Conservation (phyloP, 371 early-diverging fungal genomes). For the Rozella allomycis region DNA sequence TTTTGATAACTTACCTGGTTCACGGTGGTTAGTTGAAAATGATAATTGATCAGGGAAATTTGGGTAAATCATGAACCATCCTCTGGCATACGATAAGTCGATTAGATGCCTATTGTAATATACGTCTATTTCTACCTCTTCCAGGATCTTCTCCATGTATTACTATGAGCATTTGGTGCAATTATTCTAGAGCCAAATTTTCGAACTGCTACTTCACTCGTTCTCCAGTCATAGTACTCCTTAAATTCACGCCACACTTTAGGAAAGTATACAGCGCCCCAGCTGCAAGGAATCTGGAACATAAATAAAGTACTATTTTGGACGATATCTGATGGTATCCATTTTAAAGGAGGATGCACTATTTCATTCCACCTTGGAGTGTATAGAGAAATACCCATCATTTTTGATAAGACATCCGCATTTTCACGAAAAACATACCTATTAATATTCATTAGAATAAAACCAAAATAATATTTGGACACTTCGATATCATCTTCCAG, state of each 20-base stretch:
- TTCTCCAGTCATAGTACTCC: conserved; percentile 4
- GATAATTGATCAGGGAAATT: conserved; percentile 7
- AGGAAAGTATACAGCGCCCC: conserved; percentile 8
- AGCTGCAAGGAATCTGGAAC: conserved; percentile 12
- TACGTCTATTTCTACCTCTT: conserved; percentile 4
- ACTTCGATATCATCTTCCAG: conserved; percentile 12
- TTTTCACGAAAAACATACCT: too few species aligned
- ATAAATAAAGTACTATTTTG: conserved; percentile 1
- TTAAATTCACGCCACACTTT: conserved; percentile 5
- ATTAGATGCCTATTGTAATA: conserved; percentile 6
- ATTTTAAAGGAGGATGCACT: conserved; percentile 7
- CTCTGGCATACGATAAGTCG: conserved; percentile 7
- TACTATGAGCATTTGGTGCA: conserved; percentile 4
- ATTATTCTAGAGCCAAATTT: too few species aligned
- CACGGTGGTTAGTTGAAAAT: conserved; percentile 12
- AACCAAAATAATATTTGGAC: conserved; percentile 8
- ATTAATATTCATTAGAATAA: conserved; percentile 4
- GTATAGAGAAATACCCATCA: conserved; percentile 9
- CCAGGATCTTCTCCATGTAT: conserved; percentile 10
- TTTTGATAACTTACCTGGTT: too few species aligned
- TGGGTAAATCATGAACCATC: conserved; percentile 6
- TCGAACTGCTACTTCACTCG: not conserved
- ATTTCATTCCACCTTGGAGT: conserved; percentile 10
- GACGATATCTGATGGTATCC: conserved; percentile 2
- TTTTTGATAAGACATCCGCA: too few species aligned